Percentiles rank a stretch among this genome's conserved stretches.
phyloP scores from a whole-genome alignment of 2,329 filamentous ascomycete genomes.

The Botrytis deweyae region DNA sequence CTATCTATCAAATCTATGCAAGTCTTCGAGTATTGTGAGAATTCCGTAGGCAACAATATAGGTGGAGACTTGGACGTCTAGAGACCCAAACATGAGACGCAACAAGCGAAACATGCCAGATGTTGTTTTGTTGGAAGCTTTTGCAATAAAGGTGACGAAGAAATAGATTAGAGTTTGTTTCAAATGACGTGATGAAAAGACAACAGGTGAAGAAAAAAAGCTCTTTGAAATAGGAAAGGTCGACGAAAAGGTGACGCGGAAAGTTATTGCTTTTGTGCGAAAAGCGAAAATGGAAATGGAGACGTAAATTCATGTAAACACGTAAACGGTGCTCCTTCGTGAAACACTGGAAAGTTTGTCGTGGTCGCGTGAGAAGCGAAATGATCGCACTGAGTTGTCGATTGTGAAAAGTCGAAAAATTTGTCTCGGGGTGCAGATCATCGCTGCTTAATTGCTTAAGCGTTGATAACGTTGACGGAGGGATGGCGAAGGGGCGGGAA shows the following conservation, averaged over 20 bases:
- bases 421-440: background rate
- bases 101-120: slow-evolving; percentile 11
- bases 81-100: background rate
- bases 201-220: background rate
- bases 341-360: slow-evolving; percentile 5
- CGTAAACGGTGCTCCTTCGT: background rate
- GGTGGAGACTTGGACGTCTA: background rate
- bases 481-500: slow-evolving; percentile 18
- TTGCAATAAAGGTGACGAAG: background rate
- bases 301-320: slow-evolving; percentile 5
- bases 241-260: background rate
- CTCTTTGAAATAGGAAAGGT: background rate
- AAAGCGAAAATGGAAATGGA: slow-evolving; percentile 1
- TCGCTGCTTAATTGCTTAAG: background rate
- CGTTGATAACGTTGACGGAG: slow-evolving; percentile 2
- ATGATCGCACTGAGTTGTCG: background rate
- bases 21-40: background rate
- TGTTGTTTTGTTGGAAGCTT: background rate
- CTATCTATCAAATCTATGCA: slow-evolving; percentile 2
- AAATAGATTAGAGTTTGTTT: background rate
- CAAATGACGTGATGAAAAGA: background rate
- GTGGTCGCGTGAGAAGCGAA: background rate
- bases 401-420: background rate
- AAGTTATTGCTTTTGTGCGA: background rate
- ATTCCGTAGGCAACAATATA: background rate